Percentiles rank a stretch among this genome's conserved stretches.
Conservation (phyloP, 768 basidiomycete genomes). For the Pulveroboletus sp. region DNA sequence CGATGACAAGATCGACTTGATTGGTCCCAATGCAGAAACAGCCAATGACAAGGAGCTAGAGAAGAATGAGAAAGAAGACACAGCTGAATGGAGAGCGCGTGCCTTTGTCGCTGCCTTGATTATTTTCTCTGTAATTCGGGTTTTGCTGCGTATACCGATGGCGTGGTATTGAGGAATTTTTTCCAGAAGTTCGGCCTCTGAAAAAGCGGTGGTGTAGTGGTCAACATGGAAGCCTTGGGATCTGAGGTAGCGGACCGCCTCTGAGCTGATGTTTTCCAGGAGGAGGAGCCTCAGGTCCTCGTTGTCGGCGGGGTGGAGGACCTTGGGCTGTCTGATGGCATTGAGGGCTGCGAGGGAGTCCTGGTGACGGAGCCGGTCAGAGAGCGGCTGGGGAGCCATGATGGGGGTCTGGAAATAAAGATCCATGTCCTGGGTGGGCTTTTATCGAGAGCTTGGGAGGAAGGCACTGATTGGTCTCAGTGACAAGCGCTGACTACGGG, state of each 20-base stretch:
- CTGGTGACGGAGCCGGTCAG: conserved; percentile 42
- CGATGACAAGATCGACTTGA: conserved; percentile 87
- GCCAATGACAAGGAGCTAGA: conserved; percentile 88
- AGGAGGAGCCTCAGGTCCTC: conserved; percentile 77
- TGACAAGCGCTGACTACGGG: too few relatives aligned
- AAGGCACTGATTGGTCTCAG: too few relatives aligned
- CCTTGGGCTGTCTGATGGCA: conserved; percentile 52
- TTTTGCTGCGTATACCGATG: conserved; percentile 96
- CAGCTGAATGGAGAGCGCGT: conserved; percentile 16
- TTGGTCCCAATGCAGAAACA: conserved; percentile 99
- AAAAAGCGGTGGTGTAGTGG: conserved; percentile 76
- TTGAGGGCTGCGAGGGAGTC: conserved; percentile 32
- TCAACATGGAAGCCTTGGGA: conserved; percentile 89
- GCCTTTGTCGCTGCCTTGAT: conserved; percentile 86
- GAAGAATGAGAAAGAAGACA: not conserved
- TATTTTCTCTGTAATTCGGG: conserved; percentile 88
- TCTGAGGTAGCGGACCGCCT: conserved; percentile 77
- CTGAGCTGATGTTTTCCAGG: conserved; percentile 92
- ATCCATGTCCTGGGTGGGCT: conserved; percentile 5
- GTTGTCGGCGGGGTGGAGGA: conserved; percentile 79
- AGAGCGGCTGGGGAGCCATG: conserved; percentile 44
- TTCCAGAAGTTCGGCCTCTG: conserved; percentile 89
- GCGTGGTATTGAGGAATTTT: conserved; percentile 85
- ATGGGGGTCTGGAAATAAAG: conserved; percentile 13
- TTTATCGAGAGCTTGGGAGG: conserved; percentile 5